Evolutionary conservation across 306 rosid species (phyloP), one percentile per base, ranked within the genome.

Genomic region (Acacia crassicarpa): DNA sequence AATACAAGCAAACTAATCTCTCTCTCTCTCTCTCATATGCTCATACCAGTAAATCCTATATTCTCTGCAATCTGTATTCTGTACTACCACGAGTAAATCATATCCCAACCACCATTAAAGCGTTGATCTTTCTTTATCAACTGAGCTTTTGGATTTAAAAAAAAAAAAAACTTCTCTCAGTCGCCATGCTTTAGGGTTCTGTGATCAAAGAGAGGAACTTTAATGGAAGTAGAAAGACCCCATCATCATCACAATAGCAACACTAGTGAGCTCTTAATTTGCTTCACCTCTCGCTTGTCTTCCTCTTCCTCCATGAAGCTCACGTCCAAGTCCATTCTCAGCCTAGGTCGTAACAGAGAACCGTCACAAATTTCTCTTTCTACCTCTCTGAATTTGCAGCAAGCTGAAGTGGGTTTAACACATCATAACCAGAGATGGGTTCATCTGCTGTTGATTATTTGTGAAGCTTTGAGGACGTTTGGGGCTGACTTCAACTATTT

Each of bases 381-480:
- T 13, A 74, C 91, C 23, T 91, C 95, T 19, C 86, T 91, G 67
- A 80, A 38, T 72, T 68, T 87, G 48, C 91, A 85, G 54, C 89
- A 84, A 63, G 97, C 40, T 35, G 40, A 93, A 67, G 53, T 32
- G 3, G 85, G 90, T 20, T 49, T 87, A 71, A 78, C 89, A 81
- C 94, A 88, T 63, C 82, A 97, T 78, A 91, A 89, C 43, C 97
- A 91, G 78, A 88, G 87, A 75, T 93, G 99, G 99, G 98, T 91
- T 77, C 98, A 95, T 84, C 83, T 94, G 16, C 98, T 97, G 4
- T 30, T 95, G 65, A 92, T 97, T 5, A 91, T 95, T 73, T 93
- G 99, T 33, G 99, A 95, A n/a, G 98, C 98, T 43, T 75, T 96
- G 83, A 90, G 91, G 78, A 82, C 87, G 25, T 89, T 89, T 35